A percentile compares a stretch with the other conserved stretches of the same genome.
phyloP scores from a whole-genome alignment of 2,329 filamentous ascomycete species.

The Penicillium sp. region DNA sequence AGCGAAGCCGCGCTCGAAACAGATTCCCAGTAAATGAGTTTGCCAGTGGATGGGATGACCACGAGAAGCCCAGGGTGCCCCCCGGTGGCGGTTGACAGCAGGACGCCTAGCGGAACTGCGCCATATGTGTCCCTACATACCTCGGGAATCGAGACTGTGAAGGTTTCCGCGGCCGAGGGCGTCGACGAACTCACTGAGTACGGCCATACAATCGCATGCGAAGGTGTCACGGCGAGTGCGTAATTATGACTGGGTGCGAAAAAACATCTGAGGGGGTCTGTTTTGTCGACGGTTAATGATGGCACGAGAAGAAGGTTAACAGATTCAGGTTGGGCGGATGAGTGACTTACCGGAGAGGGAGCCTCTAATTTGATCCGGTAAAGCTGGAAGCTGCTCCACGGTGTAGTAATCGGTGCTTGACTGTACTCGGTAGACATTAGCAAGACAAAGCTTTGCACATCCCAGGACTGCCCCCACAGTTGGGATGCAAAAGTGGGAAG shows the following conservation, averaged over 20 bases:
- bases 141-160: slow-evolving; percentile 77
- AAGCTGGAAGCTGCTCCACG: slow-evolving; percentile 78
- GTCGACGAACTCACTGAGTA: slow-evolving; percentile 60
- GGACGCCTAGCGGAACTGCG: slow-evolving; percentile 76
- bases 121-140: slow-evolving; percentile 67
- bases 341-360: slow-evolving; percentile 63
- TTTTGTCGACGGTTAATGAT: slow-evolving; percentile 19
- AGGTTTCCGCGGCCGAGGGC: slow-evolving; percentile 60
- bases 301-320: slow-evolving; percentile 9
- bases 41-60: slow-evolving; percentile 79
- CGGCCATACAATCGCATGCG: slow-evolving; percentile 86
- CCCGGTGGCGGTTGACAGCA: slow-evolving; percentile 78
- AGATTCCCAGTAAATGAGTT: slow-evolving; percentile 92
- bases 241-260: slow-evolving; percentile 68
- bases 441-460: neutral
- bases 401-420: slow-evolving; percentile 82
- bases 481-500: slow-evolving; percentile 9
- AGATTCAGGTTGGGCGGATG: neutral
- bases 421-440: slow-evolving; percentile 46
- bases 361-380: slow-evolving; percentile 74
- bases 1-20: slow-evolving; percentile 85
- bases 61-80: slow-evolving; percentile 84
- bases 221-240: slow-evolving; percentile 77
- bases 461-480: neutral
- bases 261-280: slow-evolving; percentile 67